Evolutionary conservation across 768 basidiomycete species (phyloP), one percentile per base, ranked within the genome.

Genomic region (Amanita molliuscula): DNA sequence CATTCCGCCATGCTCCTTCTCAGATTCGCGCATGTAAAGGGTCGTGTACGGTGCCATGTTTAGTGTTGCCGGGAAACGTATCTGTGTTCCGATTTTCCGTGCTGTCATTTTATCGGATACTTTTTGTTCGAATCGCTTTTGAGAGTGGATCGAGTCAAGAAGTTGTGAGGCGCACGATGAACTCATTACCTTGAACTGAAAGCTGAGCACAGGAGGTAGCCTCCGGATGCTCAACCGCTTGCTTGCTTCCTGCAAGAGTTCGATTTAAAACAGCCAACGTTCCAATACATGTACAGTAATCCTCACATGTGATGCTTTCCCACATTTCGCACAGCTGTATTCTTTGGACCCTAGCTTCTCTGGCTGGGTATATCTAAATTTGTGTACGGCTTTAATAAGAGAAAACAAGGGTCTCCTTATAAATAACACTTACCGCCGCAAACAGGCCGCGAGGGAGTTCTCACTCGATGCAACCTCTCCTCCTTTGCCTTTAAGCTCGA

Each of bases 51-150:
- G 84, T 4, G 81, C 79, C 92, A 97, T 93, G 63, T 94, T 88
- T 41, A 96, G 72, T 35, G 74, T 74, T 3, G 84, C 79, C 2
- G 94, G 91, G 60, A 95, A 90, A 4, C 81, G 79, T 48, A 97
- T 82, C 18, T 75, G 78, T 1, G 81, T 72, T 58, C 94, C 91
- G 41, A 98, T 84, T 67, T 98, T 97, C 55, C 81, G 78, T 5
- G 42, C 26, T 0, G 90, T 81, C 26, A 77, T 71, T 61, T 82
- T 88, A 58, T 91, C 78, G 38, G 73, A 65, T 42, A 80, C 77
- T 57, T 83, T 86, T 59, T 96, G 92, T 60, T 95, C 93, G 63
- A 97, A 97, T 2, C 95, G 84, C 93, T 96, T 96, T 59, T 1
- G 20, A 44, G n/a, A n/a, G 21, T 15, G 9, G 40, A 18, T 37